Evolutionary conservation across 208 protist genomes (phyloP).

Genomic region (Acanthamoeba castellanii): DNA sequence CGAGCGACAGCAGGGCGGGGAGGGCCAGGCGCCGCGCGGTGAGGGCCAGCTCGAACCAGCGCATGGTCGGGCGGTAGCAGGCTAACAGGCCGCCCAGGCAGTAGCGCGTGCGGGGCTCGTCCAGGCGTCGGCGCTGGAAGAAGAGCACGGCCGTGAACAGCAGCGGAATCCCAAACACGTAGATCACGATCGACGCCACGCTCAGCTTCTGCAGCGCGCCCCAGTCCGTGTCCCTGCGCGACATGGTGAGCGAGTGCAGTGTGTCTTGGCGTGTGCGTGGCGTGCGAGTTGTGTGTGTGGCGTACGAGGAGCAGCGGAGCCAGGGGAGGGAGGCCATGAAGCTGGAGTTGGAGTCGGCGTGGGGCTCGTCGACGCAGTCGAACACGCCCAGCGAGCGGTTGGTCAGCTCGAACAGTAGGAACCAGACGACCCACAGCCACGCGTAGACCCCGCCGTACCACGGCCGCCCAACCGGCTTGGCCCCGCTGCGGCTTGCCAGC

Average conservation of each 20-base stretch:
- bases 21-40: neutral
- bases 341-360: too few relatives aligned
- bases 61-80: neutral
- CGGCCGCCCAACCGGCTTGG: neutral
- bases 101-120: neutral
- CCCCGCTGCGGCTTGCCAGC: too few relatives aligned
- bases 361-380: neutral
- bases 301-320: neutral
- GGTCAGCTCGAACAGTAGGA: neutral
- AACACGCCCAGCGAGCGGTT: neutral
- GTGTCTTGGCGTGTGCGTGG: neutral
- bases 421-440: neutral
- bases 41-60: slow-evolving; percentile 21
- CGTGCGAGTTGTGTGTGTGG: neutral
- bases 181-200: neutral
- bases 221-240: neutral
- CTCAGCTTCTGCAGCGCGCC: neutral
- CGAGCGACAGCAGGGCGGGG: neutral
- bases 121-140: neutral
- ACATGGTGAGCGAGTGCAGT: neutral
- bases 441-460: neutral
- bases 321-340: neutral
- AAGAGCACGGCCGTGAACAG: neutral
- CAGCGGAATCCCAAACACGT: neutral
- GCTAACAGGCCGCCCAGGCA: slow-evolving; percentile 23